Evolutionary conservation across 2,329 filamentous ascomycete species (phyloP).

Genomic region (Venturia effusa): DNA sequence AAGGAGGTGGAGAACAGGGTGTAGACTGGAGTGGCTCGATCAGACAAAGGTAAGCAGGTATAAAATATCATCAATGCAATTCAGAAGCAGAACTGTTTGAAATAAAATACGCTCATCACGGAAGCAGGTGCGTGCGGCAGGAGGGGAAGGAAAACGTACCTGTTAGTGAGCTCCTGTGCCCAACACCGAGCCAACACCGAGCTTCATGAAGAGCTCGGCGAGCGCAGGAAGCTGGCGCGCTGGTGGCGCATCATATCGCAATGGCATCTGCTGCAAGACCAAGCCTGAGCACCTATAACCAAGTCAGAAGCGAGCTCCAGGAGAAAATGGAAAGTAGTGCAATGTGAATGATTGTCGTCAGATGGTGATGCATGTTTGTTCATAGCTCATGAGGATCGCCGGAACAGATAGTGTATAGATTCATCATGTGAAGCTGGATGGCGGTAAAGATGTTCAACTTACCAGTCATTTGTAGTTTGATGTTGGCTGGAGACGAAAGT

Average conservation of each 20-base stretch:
- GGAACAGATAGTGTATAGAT: conserved; percentile 40
- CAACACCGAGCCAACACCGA: not conserved
- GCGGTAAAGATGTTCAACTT: not conserved
- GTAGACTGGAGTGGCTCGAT: not conserved
- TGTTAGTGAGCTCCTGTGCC: not conserved
- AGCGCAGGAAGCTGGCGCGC: not conserved
- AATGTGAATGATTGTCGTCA: conserved; percentile 22
- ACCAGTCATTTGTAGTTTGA: not conserved
- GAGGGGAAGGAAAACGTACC: not conserved
- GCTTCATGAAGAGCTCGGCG: not conserved
- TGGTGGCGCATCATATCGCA: not conserved
- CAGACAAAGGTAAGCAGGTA: conserved; percentile 13
- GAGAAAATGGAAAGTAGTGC: not conserved
- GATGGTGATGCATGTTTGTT: conserved; percentile 55
- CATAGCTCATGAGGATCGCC: conserved; percentile 45
- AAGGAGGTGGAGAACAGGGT: not conserved
- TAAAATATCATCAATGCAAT: conserved; percentile 11
- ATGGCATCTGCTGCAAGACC: not conserved
- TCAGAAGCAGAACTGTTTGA: conserved; percentile 13
- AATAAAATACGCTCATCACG: conserved; percentile 9
- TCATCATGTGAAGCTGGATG: conserved; percentile 30
- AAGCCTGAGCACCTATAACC: not conserved
- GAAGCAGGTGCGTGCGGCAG: not conserved
- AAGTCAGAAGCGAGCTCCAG: not conserved
- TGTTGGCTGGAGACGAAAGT: not conserved